A percentile compares a stretch with the other conserved stretches of the same genome.
These are phyloP conservation scores for Beauveria scarabaeidicola DNA, from an alignment of 2,329 filamentous ascomycete genomes.

Conservation along the genomic window DNA sequence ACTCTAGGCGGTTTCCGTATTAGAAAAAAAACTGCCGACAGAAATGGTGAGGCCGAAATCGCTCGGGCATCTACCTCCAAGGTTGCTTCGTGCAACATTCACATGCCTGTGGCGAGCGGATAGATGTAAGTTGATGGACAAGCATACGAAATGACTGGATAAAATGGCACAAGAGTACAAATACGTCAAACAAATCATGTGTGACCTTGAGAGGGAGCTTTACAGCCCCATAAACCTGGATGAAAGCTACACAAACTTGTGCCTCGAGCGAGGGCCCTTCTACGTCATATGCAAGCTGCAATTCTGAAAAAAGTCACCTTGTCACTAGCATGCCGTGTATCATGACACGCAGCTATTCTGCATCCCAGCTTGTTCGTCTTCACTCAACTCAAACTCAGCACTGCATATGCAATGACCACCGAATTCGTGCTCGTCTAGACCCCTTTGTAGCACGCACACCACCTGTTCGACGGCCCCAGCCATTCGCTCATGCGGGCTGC, in stretches of 20 bases:
- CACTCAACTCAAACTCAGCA: neutral
- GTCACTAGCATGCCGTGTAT: neutral
- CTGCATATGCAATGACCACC: neutral
- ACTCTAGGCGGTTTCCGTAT: neutral
- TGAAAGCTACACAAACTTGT: neutral
- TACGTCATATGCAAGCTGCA: neutral
- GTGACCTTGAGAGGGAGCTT: too few relatives aligned
- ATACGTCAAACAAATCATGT: too few relatives aligned
- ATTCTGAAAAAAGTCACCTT: neutral
- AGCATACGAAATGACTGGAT: neutral
- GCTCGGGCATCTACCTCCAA: neutral
- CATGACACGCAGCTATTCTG: conserved; percentile 1
- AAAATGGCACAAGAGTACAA: neutral
- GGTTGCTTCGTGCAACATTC: neutral
- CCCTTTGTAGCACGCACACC: neutral
- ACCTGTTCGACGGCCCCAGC: neutral
- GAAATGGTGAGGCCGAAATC: neutral
- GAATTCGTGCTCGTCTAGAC: neutral
- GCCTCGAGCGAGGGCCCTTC: neutral
- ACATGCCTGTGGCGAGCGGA: neutral
- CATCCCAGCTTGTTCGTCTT: neutral
- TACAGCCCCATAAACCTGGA: neutral
- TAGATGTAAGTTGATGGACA: neutral
- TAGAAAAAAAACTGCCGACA: neutral
- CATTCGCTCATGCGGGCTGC: neutral